Evolutionary conservation across 2,329 filamentous ascomycete species (phyloP), one percentile per base, ranked within the genome.

Genomic region (Chaetothyriales sp.): DNA sequence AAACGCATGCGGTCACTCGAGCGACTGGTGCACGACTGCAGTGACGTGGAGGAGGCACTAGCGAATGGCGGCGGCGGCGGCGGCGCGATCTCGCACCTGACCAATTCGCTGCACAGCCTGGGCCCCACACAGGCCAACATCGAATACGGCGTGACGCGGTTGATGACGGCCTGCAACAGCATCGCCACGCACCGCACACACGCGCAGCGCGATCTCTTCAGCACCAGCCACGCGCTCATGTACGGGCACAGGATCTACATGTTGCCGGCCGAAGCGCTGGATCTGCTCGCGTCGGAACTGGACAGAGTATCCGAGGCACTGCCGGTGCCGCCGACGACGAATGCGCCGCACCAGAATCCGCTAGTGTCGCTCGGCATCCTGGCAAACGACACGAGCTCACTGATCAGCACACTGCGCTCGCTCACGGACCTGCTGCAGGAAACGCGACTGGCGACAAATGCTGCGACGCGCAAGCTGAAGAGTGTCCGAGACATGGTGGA

Each of bases 401-500:
- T 90, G 25, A 79, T 90, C 7, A 79, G 87, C 62, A 86, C 87
- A 5, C 77, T 98, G 46, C 88, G 87, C 60, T 85, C 88, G 59
- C 75, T 98, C 4, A 88, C 86, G 5, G 92, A 98, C 66, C 89
- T 87, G 2, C 75, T 98, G 33, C 90, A 97, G 68, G 95, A 97
- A 83, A 89, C 85, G 29, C 82, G 88, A 10, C 90, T 97, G 68
- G 85, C 86, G 1, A 92, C 87, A 0, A 85, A 82, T 2, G 84
- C 85, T 8, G 92, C 90, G 1, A 82, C 84, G 2, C 76, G 92
- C 51, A 79, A 88, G 45, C 72, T 98, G 49, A 83, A 85, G 60
- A 86, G 81, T 37, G 89, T 87, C 5, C 86, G 84, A 61, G 89
- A 94, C 65, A 80, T 94, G 55, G 83, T 97, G 1, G 80, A 82